Evolutionary conservation across 371 early-diverging fungal species (phyloP), one percentile per base, ranked within the genome.

Genomic region (Syncephalastrum racemosum): DNA sequence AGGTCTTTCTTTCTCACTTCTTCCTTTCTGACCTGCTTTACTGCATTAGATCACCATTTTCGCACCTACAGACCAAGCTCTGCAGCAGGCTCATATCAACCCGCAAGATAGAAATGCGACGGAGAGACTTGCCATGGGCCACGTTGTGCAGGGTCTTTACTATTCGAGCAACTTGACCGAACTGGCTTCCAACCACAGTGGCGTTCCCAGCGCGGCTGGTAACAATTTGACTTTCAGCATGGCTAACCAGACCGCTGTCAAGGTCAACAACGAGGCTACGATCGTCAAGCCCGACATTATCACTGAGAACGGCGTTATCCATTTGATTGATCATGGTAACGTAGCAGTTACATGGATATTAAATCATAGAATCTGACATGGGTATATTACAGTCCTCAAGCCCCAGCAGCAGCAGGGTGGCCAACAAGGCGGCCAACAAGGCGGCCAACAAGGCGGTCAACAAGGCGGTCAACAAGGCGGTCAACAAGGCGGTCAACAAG

Each of bases 261-360:
- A 22, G 55, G 68, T 75, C 39, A 71, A 81, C 42, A 58, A 70
- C 54, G 67, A 63, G 40, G 66, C 71, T 8, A 61, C 44, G 1
- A 54, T 81, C 40, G 69, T 69, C 14, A 31, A 63, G 3, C 50
- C 69, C 15, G 67, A 81, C 39, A 60, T 77, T 16, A 46, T 81
- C 31, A 63, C 64, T 36, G 62, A 76, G 54, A 75, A 75, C 46
- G 81, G 81, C 49, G 77, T 81, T 7, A 66, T 81, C 47, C 79
- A 81, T 53, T 25, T 77, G 14, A 77, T 81, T 53, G 66, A 75
- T 58, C 48, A 58, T 31, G 62, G 55, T 64, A 66, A 23, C 10
- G 36, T 31, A 7, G 36, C 36, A 10, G 10, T 31, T 31, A 10
- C 36, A 31, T 31, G 12, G 12, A 31, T 31, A 31, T 31, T 31